phyloP scores from a whole-genome alignment of 805 yeast genomes.

The Lachancea quebecensis region DNA sequence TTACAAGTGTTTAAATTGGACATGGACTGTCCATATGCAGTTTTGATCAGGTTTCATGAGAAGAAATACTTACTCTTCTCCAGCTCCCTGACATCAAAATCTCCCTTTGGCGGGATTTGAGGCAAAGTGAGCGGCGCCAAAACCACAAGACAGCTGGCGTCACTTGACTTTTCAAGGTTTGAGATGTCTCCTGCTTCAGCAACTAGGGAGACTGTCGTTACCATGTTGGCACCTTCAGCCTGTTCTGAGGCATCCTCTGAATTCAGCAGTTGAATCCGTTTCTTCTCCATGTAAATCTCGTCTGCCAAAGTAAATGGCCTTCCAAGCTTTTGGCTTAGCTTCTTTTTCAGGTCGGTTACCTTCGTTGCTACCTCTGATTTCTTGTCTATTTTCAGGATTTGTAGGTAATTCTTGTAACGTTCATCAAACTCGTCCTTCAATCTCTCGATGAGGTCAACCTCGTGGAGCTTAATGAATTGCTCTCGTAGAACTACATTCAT shows the following conservation, averaged over 20 bases:
- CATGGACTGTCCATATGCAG: slow-evolving; percentile 1
- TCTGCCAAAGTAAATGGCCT: slow-evolving; percentile 58
- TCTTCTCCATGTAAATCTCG: slow-evolving; percentile 65
- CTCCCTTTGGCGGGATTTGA: slow-evolving; percentile 70
- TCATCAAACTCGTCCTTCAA: slow-evolving; percentile 72
- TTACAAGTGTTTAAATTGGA: background rate
- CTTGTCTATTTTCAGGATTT: slow-evolving; percentile 48
- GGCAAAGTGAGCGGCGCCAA: slow-evolving; percentile 69
- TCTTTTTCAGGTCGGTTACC: slow-evolving; percentile 43
- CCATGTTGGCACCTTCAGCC: slow-evolving; percentile 47
- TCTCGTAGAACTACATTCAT: slow-evolving; percentile 70
- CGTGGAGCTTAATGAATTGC: slow-evolving; percentile 72
- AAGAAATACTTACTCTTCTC: slow-evolving; percentile 78
- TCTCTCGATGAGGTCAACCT: slow-evolving; percentile 60
- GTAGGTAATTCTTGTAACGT: slow-evolving; percentile 68
- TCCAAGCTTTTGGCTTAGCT: slow-evolving; percentile 43
- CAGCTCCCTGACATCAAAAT: slow-evolving; percentile 70
- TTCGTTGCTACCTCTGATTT: slow-evolving; percentile 44
- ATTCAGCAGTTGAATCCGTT: slow-evolving; percentile 47
- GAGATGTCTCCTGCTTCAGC: slow-evolving; percentile 27
- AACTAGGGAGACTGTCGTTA: slow-evolving; percentile 62
- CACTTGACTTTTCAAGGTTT: slow-evolving; percentile 23
- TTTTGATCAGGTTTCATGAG: slow-evolving; percentile 15
- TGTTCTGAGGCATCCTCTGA: slow-evolving; percentile 46
- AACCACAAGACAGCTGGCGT: slow-evolving; percentile 34